Conservation (phyloP, 2,329 filamentous ascomycete genomes). For the Mycosphaerelloides madeirae region DNA sequence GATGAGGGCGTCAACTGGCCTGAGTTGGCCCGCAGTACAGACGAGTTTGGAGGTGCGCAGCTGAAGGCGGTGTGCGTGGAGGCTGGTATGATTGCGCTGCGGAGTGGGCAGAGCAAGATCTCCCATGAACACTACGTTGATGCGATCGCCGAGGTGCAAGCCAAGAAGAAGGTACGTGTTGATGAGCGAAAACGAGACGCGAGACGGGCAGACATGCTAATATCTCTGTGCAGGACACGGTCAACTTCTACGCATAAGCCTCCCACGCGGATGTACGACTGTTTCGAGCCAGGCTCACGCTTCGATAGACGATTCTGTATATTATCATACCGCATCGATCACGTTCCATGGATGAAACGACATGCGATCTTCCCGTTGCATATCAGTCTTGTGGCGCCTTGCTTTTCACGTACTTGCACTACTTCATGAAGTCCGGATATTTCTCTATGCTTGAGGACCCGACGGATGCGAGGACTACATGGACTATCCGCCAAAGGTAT, state of each 20-base stretch:
- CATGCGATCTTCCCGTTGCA: too few relatives aligned
- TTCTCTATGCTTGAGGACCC: too few relatives aligned
- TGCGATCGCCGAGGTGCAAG: constrained; percentile 92
- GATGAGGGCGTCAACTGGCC: constrained; percentile 92
- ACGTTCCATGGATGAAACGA: too few relatives aligned
- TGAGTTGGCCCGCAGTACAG: constrained; percentile 90
- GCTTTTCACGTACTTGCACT: too few relatives aligned
- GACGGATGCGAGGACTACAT: too few relatives aligned
- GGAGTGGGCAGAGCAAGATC: constrained; percentile 93
- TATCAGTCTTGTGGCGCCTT: too few relatives aligned
- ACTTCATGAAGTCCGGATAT: too few relatives aligned
- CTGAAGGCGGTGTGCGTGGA: constrained; percentile 98
- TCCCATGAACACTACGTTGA: constrained; percentile 98
- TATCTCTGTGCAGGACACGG: constrained; percentile 25
- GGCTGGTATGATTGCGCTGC: constrained; percentile 96
- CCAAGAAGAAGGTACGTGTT: constrained; percentile 73
- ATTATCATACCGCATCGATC: too few relatives aligned
- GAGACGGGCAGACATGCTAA: constrained; percentile 8
- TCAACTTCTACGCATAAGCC: constrained; percentile 35
- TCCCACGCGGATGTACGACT: neutral
- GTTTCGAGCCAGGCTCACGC: too few relatives aligned
- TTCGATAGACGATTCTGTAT: too few relatives aligned
- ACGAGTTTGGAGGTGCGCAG: constrained; percentile 97
- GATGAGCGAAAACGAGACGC: neutral
- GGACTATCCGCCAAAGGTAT: too few relatives aligned